phyloP scores from a whole-genome alignment of 768 basidiomycete species.

The Leucosporidium creatinivorum region DNA sequence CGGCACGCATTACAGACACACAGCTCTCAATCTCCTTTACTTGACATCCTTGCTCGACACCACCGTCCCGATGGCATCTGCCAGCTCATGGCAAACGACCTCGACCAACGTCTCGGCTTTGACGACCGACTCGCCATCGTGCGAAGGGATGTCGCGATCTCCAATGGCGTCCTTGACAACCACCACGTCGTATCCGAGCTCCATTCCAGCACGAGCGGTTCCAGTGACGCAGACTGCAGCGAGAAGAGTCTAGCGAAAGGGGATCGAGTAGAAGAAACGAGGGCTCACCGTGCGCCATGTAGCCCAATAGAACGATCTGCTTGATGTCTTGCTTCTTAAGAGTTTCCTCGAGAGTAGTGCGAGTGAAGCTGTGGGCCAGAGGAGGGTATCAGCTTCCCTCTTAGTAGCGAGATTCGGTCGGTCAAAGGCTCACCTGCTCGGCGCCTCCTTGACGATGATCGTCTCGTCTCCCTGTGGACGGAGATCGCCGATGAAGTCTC shows the following conservation, averaged over 20 bases:
- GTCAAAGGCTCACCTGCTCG: not conserved
- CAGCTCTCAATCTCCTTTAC: too few species aligned
- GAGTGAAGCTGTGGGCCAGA: conserved; percentile 22
- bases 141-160: conserved; percentile 5
- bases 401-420: too few species aligned
- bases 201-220: conserved; percentile 23
- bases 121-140: not conserved
- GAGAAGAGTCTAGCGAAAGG: too few species aligned
- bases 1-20: too few species aligned
- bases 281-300: conserved; percentile 18
- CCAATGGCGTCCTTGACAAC: conserved; percentile 30
- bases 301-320: conserved; percentile 27
- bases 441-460: conserved; percentile 27
- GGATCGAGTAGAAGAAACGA: not conserved
- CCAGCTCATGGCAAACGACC: not conserved
- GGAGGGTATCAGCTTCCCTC: not conserved
- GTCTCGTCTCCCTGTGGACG: conserved; percentile 17
- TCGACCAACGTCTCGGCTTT: not conserved
- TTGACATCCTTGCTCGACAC: not conserved
- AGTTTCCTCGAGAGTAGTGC: conserved; percentile 21
- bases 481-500: conserved; percentile 7
- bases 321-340: conserved; percentile 15
- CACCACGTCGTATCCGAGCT: conserved; percentile 27
- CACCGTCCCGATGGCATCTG: not conserved
- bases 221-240: conserved; percentile 27